Base-by-base conservation (phyloP, 768 basidiomycete genomes). In the Lactarius tabidus region DNA sequence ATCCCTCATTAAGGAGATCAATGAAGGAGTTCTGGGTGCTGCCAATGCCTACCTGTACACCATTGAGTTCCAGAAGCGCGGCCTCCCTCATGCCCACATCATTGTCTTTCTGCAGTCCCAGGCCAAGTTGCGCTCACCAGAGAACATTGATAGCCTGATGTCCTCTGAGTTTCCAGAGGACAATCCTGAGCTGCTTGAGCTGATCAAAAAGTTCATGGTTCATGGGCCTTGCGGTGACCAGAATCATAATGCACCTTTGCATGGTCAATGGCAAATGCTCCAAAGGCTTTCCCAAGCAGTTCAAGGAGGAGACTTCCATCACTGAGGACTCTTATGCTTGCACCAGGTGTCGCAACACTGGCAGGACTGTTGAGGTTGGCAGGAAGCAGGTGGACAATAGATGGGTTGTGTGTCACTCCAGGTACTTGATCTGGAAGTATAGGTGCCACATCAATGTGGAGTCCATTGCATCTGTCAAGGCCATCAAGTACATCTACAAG, bases 11-110 rank as follows among this genome's bases (percentile, higher is more conserved):
- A 39, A 77, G 2, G 72, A 75, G 26, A 76, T 85, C 51, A 71
- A 73, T 15, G 29, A 77, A 45, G 77, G 77, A 9, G 72, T 81
- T 45, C 78, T 83, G 74, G 84, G 84, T 0, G 10, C 63, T 0
- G 63, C 73, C 7, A 77, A 77, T 38, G 84, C 79, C 5, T 72
- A 76, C 62, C 78, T 85, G 0, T 82, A 83, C 62, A 79, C 78
- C 12, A 83, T 84, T 58, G 82, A 87, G 65, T 86, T 84, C 69
- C 84, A 86, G 69, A 86, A 85, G 64, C 70, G 80, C 0, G 81
- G 82, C 0, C 77, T 86, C 0, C 84, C 84, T 29, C 83, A 85
- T 66, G 78, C 80, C 69, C 85, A 87, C 70, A 66, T 80, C 12
- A 68, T 85, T 1, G 72, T 86, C 52, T 79, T 81, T 64, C 70